Evolutionary conservation across 2,329 filamentous ascomycete genomes (phyloP), one percentile per base, ranked within the genome.

Genomic region (Claviceps citrina): DNA sequence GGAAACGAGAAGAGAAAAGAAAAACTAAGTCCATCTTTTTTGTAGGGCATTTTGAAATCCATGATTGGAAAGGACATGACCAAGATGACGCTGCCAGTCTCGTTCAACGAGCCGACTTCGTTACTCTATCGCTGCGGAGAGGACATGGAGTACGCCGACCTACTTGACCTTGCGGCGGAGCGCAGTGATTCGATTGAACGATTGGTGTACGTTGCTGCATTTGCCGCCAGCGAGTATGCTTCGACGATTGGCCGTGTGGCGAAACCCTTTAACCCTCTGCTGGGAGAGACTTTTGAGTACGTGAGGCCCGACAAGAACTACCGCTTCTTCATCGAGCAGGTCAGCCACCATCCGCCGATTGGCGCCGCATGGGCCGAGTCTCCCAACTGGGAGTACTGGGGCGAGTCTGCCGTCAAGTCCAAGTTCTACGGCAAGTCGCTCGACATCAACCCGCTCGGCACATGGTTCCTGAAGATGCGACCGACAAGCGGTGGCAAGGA

Each of bases 1-100:
- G n/a, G n/a, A n/a, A n/a, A n/a, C n/a, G n/a, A n/a, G n/a, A n/a
- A n/a, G n/a, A n/a, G n/a, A n/a, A n/a, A n/a, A n/a, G n/a, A n/a
- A n/a, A n/a, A 24, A 8, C 22, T 30, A 4, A 5, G 7, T 19
- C 10, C 20, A 15, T 34, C 7, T 3, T 25, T 16, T 24, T 16
- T 15, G 2, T 20, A 95, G 87, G 81, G 82, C 49, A 95, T 98
- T 50, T 66, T 98, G 47, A 98, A 96, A 65, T 96, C 89, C 18
- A 96, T 98, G 91, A 94, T 98, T 61, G 91, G 91, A 47, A 96
- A 98, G 59, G 91, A 98, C 56, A 96, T 98, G 91, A 96, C 91
- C 28, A 96, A 93, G 67, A 98, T 98, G 89, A 96, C 91, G 0
- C 66, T 98, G 16, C 91, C 91, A 0, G 91, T 98, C 2, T 94